Base-by-base conservation (phyloP, 352 stramenopile genomes). In the Globisporangium nunn region DNA sequence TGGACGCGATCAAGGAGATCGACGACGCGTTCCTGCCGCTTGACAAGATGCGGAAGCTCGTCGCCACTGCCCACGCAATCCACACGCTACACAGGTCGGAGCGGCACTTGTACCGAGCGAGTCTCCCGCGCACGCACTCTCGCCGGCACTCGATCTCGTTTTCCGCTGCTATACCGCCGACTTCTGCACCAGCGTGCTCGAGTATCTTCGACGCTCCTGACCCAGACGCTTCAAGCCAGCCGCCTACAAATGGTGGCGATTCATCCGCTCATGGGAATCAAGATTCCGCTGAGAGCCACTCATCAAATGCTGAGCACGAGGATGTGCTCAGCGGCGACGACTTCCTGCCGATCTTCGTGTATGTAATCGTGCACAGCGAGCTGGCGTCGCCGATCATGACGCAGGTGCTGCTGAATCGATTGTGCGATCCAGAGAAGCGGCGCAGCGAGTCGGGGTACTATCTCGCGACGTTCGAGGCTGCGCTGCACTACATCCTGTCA, bases 331-430 rank as follows among this genome's bases (percentile, higher is more conserved):
- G 81, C 50, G 84, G 81, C 39, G 84, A 92, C 68, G 82, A 92
- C 64, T 91, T 94, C 58, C 61, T 94, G 64, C 81, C 81, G 47
- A 92, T 94, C 66, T 91, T 94, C 74, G 88, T 94, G 71, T 92
- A 92, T 71, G 81, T 94, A 61, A 87, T 94, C 62, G 81, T 94
- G 39, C 81, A 92, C 64, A 87, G 76, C 59, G 72, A 90, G 23
- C 64, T 94, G 37, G 67, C 75, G 44, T 63, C 81, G 31, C 84
- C 84, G 2, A 89, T 94, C 61, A 74, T 91, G 58, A 90, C 82
- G 17, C 78, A 92, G 62, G 78, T 90, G 51, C 70, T 92, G 58
- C 64, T 94, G 41, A 91, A 92, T 62, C 81, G 78, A 29, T 73
- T 94, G 30, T 91, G 84, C 54, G 84, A 94, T 52, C 82, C 80